Evolutionary conservation across 345 rosid genomes (phyloP).

Genomic region (Moricandia arvensis): DNA sequence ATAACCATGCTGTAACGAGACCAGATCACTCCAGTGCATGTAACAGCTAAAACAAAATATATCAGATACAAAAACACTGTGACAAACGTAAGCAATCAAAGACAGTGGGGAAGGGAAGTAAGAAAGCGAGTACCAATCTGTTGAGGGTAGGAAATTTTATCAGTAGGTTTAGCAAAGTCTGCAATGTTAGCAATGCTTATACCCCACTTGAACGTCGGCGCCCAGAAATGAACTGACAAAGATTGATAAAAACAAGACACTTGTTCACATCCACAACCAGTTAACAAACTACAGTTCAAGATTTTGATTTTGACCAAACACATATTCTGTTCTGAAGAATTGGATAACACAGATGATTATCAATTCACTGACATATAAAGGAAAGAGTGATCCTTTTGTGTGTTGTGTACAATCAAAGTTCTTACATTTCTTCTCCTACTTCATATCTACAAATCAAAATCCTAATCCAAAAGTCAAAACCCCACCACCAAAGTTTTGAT

Average conservation of each 20-base stretch:
- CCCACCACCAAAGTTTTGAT: not conserved
- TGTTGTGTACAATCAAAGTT: not conserved
- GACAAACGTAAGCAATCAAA: constrained; percentile 9
- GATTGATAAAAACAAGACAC: not conserved
- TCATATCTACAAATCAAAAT: not conserved
- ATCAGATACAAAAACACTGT: constrained; percentile 3
- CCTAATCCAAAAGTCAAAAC: not conserved
- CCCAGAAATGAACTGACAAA: constrained; percentile 74
- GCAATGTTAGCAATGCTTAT: constrained; percentile 53
- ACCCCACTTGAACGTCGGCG: constrained; percentile 58
- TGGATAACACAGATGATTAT: not conserved
- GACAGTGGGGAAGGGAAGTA: not conserved
- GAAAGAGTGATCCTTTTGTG: not conserved
- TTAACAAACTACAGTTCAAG: not conserved
- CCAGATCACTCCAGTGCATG: constrained; percentile 71
- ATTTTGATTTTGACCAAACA: not conserved
- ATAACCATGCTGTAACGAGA: constrained; percentile 84
- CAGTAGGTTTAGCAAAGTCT: constrained; percentile 52
- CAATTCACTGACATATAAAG: not conserved
- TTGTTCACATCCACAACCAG: not conserved
- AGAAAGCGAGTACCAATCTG: constrained; percentile 37
- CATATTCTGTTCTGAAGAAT: not conserved
- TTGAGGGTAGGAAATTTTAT: constrained; percentile 50
- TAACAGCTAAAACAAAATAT: constrained; percentile 52
- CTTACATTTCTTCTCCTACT: not conserved